Conservation (phyloP, 768 basidiomycete genomes). For the Podaxis sp. region DNA sequence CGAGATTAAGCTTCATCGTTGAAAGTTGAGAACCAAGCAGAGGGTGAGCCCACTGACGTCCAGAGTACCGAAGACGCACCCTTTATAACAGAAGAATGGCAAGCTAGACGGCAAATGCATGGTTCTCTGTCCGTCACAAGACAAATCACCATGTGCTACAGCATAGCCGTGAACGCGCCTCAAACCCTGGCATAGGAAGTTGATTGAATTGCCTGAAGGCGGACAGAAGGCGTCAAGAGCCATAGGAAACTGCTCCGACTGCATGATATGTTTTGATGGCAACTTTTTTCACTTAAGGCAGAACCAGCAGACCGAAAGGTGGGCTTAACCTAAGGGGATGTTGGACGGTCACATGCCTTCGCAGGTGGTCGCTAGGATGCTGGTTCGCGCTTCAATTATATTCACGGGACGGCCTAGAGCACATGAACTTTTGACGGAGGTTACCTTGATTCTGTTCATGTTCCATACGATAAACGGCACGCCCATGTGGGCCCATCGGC, state of each 20-base stretch:
- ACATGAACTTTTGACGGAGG: neutral
- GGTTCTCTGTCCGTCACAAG: too few species aligned
- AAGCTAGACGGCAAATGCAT: too few species aligned
- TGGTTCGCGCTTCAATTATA: neutral
- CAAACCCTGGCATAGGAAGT: neutral
- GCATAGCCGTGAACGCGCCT: constrained; percentile 6
- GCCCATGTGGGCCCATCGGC: neutral
- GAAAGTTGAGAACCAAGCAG: neutral
- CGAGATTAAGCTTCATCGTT: constrained; percentile 10
- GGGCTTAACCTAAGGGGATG: neutral
- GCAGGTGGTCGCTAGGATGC: neutral
- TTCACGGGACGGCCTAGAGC: neutral
- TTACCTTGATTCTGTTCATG: neutral
- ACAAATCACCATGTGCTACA: neutral
- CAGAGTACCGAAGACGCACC: neutral
- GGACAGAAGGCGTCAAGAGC: neutral
- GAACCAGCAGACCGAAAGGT: neutral
- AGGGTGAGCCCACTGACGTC: neutral
- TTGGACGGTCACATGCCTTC: neutral
- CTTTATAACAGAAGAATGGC: neutral
- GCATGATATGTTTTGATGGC: neutral
- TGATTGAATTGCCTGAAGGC: neutral
- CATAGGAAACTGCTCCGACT: neutral
- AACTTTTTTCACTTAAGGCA: neutral
- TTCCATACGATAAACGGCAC: neutral